Evolutionary conservation across 1,284 basidiomycete species (phyloP).

Genomic region (Mycosarcoma maydis): DNA sequence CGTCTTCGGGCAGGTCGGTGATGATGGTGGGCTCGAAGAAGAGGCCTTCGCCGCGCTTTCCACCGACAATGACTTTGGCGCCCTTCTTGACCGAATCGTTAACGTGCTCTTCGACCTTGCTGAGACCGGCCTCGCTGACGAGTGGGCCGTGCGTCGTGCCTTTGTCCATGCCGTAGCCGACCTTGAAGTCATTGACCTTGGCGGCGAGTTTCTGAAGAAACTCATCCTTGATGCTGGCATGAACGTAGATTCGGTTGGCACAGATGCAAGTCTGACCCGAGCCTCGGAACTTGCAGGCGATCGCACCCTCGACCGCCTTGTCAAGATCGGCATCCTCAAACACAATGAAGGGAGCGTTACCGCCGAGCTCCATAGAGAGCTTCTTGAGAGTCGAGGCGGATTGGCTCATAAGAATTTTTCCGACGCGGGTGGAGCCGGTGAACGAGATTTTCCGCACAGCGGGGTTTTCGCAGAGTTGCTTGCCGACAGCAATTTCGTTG

Average conservation of each 20-base stretch:
- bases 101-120: slow-evolving; percentile 88
- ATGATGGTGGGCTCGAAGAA: slow-evolving; percentile 91
- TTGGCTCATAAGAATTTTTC: slow-evolving; percentile 86
- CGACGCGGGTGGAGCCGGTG: slow-evolving; percentile 89
- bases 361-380: slow-evolving; percentile 71
- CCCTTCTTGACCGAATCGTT: slow-evolving; percentile 83
- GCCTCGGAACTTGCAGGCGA: slow-evolving; percentile 89
- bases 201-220: slow-evolving; percentile 84
- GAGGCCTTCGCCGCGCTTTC: slow-evolving; percentile 73
- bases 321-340: slow-evolving; percentile 96
- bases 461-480: slow-evolving; percentile 71
- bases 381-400: slow-evolving; percentile 90
- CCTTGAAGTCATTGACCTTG: slow-evolving; percentile 86
- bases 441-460: slow-evolving; percentile 88
- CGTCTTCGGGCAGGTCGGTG: slow-evolving; percentile 79
- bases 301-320: slow-evolving; percentile 86
- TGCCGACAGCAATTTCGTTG: slow-evolving; percentile 82
- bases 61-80: slow-evolving; percentile 87
- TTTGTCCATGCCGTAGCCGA: slow-evolving; percentile 87
- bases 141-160: slow-evolving; percentile 86
- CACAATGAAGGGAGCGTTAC: slow-evolving; percentile 93
- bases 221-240: slow-evolving; percentile 77
- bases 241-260: slow-evolving; percentile 71
- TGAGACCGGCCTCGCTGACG: slow-evolving; percentile 84
- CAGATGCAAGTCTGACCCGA: slow-evolving; percentile 89